A percentile compares a stretch with the other conserved stretches of the same genome.
Evolutionary conservation across 83 land plant genomes (phyloP).

Genomic region (Diphasiastrum complanatum): DNA sequence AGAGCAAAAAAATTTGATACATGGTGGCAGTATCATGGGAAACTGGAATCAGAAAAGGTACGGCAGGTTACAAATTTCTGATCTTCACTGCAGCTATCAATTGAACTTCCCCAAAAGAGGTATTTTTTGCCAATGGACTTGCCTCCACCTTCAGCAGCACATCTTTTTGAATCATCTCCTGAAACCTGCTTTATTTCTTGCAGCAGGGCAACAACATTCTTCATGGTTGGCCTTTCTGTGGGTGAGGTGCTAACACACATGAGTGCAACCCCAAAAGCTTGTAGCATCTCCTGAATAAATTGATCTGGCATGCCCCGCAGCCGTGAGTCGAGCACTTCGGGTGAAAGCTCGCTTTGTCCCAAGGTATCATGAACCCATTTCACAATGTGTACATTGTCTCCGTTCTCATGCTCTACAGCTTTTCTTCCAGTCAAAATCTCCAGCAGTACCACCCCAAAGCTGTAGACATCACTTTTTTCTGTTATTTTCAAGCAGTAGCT

Average conservation of each 20-base stretch:
- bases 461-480: constrained; percentile 13
- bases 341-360: background rate
- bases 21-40: too few species aligned
- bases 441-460: constrained; percentile 13
- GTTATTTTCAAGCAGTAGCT: constrained; percentile 8
- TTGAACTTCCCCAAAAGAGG: too few species aligned
- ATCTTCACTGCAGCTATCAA: too few species aligned
- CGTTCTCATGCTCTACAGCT: background rate
- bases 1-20: too few species aligned
- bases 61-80: too few species aligned
- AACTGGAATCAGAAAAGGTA: too few species aligned
- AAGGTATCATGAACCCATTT: constrained; percentile 7
- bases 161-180: too few species aligned
- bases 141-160: too few species aligned
- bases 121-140: too few species aligned
- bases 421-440: constrained; percentile 3
- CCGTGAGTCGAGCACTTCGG: constrained; percentile 8
- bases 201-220: constrained; percentile 10
- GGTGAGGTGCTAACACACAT: constrained; percentile 9
- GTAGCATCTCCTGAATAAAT: constrained; percentile 7
- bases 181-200: constrained; percentile 8
- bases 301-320: constrained; percentile 10
- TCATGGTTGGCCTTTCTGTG: constrained; percentile 6
- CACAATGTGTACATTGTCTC: constrained; percentile 7
- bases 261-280: constrained; percentile 6